Percentiles rank a stretch among this genome's conserved stretches.
Evolutionary conservation across 176 grass and related monocot species (phyloP).

Genomic region (Oryza glaberrima): DNA sequence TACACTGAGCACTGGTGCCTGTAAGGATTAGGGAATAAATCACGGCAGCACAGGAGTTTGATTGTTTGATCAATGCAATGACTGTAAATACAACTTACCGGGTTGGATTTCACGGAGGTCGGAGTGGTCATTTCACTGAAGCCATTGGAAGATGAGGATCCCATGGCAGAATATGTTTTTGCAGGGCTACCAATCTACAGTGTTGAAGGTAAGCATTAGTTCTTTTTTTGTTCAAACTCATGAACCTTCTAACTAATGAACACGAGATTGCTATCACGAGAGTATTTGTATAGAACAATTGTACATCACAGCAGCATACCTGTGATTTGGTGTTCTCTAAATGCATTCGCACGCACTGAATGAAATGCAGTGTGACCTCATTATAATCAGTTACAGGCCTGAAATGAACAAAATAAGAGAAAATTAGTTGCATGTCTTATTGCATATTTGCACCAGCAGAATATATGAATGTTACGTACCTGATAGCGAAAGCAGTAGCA

Average conservation of each 20-base stretch:
- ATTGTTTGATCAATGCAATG: constrained; percentile 11
- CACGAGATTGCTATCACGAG: neutral
- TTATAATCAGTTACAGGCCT: constrained; percentile 85
- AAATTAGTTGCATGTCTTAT: neutral
- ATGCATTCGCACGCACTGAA: constrained; percentile 83
- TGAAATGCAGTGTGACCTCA: constrained; percentile 81
- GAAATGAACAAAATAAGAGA: constrained; percentile 22
- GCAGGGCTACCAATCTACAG: constrained; percentile 54
- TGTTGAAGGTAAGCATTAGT: neutral
- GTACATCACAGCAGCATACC: constrained; percentile 46
- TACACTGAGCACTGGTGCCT: constrained; percentile 32
- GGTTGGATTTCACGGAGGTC: constrained; percentile 51
- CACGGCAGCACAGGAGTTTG: constrained; percentile 10
- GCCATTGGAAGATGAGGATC: constrained; percentile 42
- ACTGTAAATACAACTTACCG: constrained; percentile 52
- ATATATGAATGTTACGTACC: constrained; percentile 42
- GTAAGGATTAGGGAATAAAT: constrained; percentile 18
- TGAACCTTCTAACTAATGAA: neutral
- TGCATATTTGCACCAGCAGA: neutral
- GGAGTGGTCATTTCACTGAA: constrained; percentile 45
- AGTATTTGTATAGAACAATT: neutral
- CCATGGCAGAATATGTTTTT: constrained; percentile 41
- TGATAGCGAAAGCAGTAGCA: constrained; percentile 73
- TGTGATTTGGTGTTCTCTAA: constrained; percentile 73
- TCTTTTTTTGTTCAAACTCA: neutral